Evolutionary conservation across 768 basidiomycete species (phyloP).

Genomic region (Psilocybe subaeruginosa): DNA sequence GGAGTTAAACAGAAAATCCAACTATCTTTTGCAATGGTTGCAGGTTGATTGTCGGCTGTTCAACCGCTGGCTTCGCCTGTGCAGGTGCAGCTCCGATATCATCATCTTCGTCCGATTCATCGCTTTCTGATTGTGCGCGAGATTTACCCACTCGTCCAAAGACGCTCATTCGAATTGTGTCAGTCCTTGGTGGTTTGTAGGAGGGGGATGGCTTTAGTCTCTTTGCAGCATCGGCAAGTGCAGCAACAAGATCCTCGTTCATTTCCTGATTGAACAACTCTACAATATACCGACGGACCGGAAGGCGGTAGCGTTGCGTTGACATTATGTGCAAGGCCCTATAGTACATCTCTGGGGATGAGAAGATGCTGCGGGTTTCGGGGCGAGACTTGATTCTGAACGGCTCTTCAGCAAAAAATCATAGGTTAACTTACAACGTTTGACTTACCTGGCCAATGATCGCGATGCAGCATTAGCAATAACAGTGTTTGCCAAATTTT

Average conservation of each 20-base stretch:
- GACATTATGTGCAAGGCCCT: slow-evolving; percentile 88
- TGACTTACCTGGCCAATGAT: slow-evolving; percentile 74
- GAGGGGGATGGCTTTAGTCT: slow-evolving; percentile 45
- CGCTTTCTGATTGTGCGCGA: slow-evolving; percentile 60
- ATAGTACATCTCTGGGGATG: slow-evolving; percentile 78
- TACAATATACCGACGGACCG: slow-evolving; percentile 89
- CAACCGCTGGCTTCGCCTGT: slow-evolving; percentile 39
- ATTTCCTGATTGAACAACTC: slow-evolving; percentile 90
- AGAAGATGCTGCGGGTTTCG: slow-evolving; percentile 77
- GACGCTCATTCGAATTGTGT: slow-evolving; percentile 61
- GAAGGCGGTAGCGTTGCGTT: slow-evolving; percentile 86
- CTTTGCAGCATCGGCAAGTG: slow-evolving; percentile 54
- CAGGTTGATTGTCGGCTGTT: slow-evolving; percentile 57
- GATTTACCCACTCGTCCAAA: slow-evolving; percentile 56
- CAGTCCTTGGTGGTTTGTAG: slow-evolving; percentile 40
- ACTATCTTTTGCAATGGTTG: slow-evolving; percentile 61
- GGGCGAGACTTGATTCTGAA: slow-evolving; percentile 75
- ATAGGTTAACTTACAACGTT: slow-evolving; percentile 3
- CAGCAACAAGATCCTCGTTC: slow-evolving; percentile 59
- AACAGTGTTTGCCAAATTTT: slow-evolving; percentile 94
- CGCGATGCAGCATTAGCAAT: slow-evolving; percentile 94
- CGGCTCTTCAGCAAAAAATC: not conserved
- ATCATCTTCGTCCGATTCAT: slow-evolving; percentile 54
- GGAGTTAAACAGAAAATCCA: slow-evolving; percentile 49
- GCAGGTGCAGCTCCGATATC: slow-evolving; percentile 48